Percentiles rank a stretch among this genome's conserved stretches.
phyloP scores from a whole-genome alignment of 306 rosid genomes.

The Gillenia trifoliata region DNA sequence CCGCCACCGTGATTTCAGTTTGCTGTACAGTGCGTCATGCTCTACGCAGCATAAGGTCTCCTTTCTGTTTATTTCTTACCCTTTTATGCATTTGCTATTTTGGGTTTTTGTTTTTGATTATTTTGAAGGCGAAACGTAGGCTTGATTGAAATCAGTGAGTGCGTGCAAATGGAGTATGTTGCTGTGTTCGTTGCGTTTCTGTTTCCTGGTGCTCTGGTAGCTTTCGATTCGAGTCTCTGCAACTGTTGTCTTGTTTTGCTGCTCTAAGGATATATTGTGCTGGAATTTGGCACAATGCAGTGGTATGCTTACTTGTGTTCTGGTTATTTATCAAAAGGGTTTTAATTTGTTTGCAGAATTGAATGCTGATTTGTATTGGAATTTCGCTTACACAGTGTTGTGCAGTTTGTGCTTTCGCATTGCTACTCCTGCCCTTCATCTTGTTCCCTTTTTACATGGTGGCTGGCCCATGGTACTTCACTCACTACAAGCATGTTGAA shows the following conservation, averaged over 20 bases:
- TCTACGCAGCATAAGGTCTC: conserved; percentile 74
- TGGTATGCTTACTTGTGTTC: no score
- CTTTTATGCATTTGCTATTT: not conserved
- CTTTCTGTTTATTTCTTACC: not conserved
- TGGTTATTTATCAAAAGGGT: no score
- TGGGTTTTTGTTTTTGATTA: conserved; percentile 1
- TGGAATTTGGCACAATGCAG: no score
- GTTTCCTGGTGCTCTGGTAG: no score
- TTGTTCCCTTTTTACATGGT: conserved; percentile 70
- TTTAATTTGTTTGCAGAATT: no score
- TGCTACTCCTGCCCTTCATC: conserved; percentile 64
- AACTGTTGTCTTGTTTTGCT: no score
- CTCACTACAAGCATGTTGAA: conserved; percentile 19
- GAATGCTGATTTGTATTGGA: no score
- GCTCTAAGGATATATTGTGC: no score
- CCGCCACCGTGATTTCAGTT: conserved; percentile 69
- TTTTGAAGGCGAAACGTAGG: conserved; percentile 23
- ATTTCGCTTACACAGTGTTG: conserved; percentile 55
- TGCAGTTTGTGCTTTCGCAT: conserved; percentile 64
- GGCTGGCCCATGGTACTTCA: conserved; percentile 55
- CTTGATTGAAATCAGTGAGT: conserved; percentile 59
- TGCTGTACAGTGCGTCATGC: conserved; percentile 76
- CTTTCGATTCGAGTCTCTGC: no score
- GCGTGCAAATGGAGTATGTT: no score
- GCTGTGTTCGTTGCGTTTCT: no score